Base-by-base conservation (phyloP, 768 basidiomycete species). In the Mycena leptocephala region DNA sequence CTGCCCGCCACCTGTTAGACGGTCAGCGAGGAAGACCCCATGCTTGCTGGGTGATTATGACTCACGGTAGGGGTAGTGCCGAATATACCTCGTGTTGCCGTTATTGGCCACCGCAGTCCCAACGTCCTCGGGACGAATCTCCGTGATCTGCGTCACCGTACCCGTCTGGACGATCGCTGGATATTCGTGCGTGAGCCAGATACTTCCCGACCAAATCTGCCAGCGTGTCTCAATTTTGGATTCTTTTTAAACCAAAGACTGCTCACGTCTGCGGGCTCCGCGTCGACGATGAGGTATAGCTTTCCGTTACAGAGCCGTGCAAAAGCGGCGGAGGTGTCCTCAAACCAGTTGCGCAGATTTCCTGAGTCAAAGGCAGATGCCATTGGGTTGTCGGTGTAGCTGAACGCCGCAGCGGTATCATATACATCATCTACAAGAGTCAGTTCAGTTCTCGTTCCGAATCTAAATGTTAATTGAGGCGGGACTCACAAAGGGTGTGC, bases 401-500 rank as follows among this genome's bases (percentile, higher is more conserved):
- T 72, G 70, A 72, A 72, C 13, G 70, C 70, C 8, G 8, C 37
- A 2, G 33, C 70, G 39, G 5, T 53, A 37, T 72, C 51, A 26
- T 72, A 72, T 8, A 72, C 70, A 56, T 72, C 62, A 13, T 72
- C 70, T 72, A 13, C 26, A n/a, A 51, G 11, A 5, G 28, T 71
- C 18, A 71, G 43, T 63, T 33, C 24, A 3, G 33, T 10, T n/a
- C n/a, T n/a, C n/a, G n/a, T n/a, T n/a, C n/a, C n/a, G n/a, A n/a
- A n/a, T n/a, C n/a, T n/a, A n/a, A n/a, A n/a, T n/a, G n/a, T n/a
- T n/a, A n/a, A n/a, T n/a, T n/a, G n/a, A n/a, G n/a, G n/a, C n/a
- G 8, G 14, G 18, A 63, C 70, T 53, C 20, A 72, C 70, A 72
- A 22, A 72, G 62, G 1, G 70, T 72, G 20, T 72, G 70, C 70